A percentile compares a stretch with the other conserved stretches of the same genome.
Conservation (phyloP, 2,329 filamentous ascomycete genomes). For the Penicillium sp. region DNA sequence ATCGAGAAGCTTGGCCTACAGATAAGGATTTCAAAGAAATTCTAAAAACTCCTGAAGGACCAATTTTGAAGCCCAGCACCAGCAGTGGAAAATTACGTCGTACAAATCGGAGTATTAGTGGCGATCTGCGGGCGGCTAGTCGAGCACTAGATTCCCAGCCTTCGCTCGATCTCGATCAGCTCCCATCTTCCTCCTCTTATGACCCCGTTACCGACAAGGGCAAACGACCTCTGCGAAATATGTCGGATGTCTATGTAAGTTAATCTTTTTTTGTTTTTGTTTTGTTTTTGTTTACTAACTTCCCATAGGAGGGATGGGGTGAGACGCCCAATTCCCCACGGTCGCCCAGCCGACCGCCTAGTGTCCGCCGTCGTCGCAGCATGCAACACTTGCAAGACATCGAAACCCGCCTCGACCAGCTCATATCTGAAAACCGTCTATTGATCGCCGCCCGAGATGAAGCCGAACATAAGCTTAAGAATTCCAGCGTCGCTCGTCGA, state of each 20-base stretch:
- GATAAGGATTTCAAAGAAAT: constrained; percentile 12
- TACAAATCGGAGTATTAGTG: constrained; percentile 65
- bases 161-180: constrained; percentile 37
- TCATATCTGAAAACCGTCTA: constrained; percentile 78
- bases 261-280: constrained; percentile 15
- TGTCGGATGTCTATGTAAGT: constrained; percentile 94
- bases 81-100: constrained; percentile 66
- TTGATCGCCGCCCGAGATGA: constrained; percentile 70
- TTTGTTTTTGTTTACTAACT: constrained; percentile 30
- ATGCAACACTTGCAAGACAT: constrained; percentile 91
- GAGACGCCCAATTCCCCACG: constrained; percentile 80
- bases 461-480: constrained; percentile 64
- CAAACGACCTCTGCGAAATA: constrained; percentile 77
- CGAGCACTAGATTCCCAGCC: constrained; percentile 45
- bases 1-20: constrained; percentile 32
- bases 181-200: constrained; percentile 56
- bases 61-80: constrained; percentile 33
- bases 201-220: constrained; percentile 83
- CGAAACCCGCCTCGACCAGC: constrained; percentile 77
- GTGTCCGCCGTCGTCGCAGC: constrained; percentile 94
- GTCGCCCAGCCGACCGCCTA: constrained; percentile 90
- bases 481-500: constrained; percentile 53
- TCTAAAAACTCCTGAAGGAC: constrained; percentile 38
- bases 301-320: constrained; percentile 80
- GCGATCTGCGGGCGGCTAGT: constrained; percentile 70